Conservation (phyloP, 306 rosid genomes). For the Malus fusca region DNA sequence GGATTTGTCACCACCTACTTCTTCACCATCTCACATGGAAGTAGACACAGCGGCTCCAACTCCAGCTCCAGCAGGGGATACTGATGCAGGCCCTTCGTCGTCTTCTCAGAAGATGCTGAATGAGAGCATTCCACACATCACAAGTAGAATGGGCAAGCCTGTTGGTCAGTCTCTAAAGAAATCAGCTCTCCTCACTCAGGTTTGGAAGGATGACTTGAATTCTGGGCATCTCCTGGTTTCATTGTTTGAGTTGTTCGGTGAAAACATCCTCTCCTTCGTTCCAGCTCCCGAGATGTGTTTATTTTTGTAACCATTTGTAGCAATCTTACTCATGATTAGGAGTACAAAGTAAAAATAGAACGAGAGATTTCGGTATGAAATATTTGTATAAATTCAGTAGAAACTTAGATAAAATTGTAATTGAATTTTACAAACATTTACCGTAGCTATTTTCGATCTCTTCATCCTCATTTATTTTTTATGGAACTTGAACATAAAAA, state of each 20-base stretch:
- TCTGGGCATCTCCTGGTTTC: constrained; percentile 48
- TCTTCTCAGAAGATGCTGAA: constrained; percentile 1
- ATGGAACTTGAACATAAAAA: background rate
- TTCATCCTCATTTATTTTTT: background rate
- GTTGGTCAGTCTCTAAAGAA: constrained; percentile 23
- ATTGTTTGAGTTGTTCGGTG: constrained; percentile 58
- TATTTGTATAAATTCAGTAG: background rate
- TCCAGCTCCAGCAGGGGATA: constrained; percentile 1
- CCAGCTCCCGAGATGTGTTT: constrained; percentile 58
- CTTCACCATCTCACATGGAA: constrained; percentile 20
- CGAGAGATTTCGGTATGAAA: background rate
- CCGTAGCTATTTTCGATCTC: background rate
- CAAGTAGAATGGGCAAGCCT: constrained; percentile 7
- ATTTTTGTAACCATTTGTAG: constrained; percentile 32
- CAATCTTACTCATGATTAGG: background rate
- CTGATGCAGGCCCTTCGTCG: constrained; percentile 17
- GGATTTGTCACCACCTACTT: background rate
- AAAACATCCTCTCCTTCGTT: constrained; percentile 54
- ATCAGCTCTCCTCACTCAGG: constrained; percentile 53
- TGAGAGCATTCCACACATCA: constrained; percentile 4
- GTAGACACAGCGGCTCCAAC: constrained; percentile 7
- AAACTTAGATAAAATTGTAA: background rate
- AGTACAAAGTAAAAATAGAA: background rate
- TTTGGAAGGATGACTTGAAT: constrained; percentile 69
- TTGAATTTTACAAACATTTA: background rate